A percentile compares a stretch with the other conserved stretches of the same genome.
These are phyloP conservation scores for Termitomyces sp. DNA, from an alignment of 768 basidiomycete genomes.

Conservation along the genomic window DNA sequence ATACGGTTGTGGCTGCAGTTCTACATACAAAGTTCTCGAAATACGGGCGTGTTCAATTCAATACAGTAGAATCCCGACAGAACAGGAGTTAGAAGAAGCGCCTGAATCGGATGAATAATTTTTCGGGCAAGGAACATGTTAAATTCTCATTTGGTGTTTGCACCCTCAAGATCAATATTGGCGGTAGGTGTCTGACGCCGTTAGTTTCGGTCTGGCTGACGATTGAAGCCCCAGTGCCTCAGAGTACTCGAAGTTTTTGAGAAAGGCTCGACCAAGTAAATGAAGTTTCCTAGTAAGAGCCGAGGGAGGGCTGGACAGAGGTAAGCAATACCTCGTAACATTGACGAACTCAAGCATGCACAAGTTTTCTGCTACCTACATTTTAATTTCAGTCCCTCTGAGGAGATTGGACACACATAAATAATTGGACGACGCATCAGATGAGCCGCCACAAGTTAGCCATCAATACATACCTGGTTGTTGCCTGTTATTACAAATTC, in stretches of 20 bases:
- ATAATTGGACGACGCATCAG: not conserved
- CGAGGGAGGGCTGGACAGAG: not conserved
- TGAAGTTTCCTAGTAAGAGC: not conserved
- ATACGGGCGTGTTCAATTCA: not conserved
- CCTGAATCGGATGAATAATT: not conserved
- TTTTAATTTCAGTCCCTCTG: not conserved
- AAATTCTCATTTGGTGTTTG: not conserved
- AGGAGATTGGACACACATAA: not conserved
- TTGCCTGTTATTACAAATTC: too few relatives aligned
- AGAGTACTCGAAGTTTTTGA: not conserved
- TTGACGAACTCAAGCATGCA: not conserved
- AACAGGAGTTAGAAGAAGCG: constrained; percentile 2
- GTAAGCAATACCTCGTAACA: not conserved
- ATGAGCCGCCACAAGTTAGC: not conserved
- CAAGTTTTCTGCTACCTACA: not conserved
- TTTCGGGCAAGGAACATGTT: constrained; percentile 1
- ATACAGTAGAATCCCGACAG: constrained; percentile 1
- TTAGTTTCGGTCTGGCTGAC: not conserved
- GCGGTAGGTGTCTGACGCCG: not conserved
- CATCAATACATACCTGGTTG: too few relatives aligned
- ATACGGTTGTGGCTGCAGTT: constrained; percentile 5
- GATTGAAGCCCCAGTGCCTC: not conserved
- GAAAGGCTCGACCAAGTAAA: not conserved
- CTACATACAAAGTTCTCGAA: not conserved
- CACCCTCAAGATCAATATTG: not conserved